phyloP scores from a whole-genome alignment of 768 basidiomycete species.

The Naganishia kalamii region DNA sequence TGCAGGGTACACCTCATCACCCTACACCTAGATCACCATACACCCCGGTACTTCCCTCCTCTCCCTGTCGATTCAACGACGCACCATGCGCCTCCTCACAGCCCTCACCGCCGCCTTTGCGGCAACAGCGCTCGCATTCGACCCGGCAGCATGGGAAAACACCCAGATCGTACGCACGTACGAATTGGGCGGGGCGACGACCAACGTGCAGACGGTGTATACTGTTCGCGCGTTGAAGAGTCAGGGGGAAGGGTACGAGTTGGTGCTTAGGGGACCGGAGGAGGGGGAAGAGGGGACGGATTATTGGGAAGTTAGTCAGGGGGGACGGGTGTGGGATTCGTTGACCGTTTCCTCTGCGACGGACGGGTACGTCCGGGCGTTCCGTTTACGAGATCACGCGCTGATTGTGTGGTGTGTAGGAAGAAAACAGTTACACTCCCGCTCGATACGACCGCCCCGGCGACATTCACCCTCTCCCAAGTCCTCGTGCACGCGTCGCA shows the following conservation, averaged over 20 bases:
- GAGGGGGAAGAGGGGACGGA: constrained; percentile 33
- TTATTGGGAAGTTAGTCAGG: constrained; percentile 44
- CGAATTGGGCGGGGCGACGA: constrained; percentile 81
- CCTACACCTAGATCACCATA: no score
- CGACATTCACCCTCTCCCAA: constrained; percentile 72
- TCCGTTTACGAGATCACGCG: not conserved
- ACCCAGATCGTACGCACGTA: constrained; percentile 80
- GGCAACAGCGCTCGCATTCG: constrained; percentile 5
- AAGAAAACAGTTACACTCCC: constrained; percentile 26
- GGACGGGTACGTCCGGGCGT: not conserved
- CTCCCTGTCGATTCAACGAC: no score
- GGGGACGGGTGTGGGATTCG: constrained; percentile 29
- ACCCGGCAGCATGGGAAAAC: constrained; percentile 41
- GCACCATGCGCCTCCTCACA: constrained; percentile 11
- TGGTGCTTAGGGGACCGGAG: constrained; percentile 31
- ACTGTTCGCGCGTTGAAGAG: constrained; percentile 67
- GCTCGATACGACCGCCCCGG: constrained; percentile 42
- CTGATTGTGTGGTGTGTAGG: constrained; percentile 23
- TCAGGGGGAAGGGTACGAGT: constrained; percentile 50
- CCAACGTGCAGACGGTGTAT: constrained; percentile 83
- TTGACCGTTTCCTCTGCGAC: constrained; percentile 23
- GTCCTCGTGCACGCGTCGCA: constrained; percentile 69
- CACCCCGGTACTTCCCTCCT: no score
- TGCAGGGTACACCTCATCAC: constrained; percentile 13
- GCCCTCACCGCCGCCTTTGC: constrained; percentile 18